A percentile compares a stretch with the other conserved stretches of the same genome.
phyloP scores from a whole-genome alignment of 305 asterid species.

The Striga hermonthica region DNA sequence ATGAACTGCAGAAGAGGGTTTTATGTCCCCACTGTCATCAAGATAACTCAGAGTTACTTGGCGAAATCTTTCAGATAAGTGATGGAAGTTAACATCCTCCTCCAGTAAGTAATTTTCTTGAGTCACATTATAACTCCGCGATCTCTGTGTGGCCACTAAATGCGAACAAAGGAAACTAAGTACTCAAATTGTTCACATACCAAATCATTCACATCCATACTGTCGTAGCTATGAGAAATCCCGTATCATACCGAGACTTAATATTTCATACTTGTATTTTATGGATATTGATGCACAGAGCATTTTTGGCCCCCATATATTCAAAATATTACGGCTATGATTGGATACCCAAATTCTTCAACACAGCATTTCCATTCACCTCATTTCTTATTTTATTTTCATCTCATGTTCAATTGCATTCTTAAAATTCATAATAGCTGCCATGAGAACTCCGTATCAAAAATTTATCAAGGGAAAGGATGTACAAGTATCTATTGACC shows the following conservation, averaged over 20 bases:
- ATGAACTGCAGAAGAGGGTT: conserved; percentile 66
- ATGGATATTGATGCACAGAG: background rate
- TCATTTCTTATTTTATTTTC: background rate
- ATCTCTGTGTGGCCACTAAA: conserved; percentile 5
- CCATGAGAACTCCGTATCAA: too few relatives aligned
- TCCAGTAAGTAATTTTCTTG: conserved; percentile 35
- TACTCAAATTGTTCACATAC: too few relatives aligned
- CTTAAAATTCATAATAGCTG: background rate
- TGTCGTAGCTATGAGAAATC: too few relatives aligned
- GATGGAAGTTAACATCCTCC: conserved; percentile 35
- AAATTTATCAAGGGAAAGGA: background rate
- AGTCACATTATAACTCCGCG: conserved; percentile 23
- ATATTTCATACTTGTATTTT: conserved; percentile 20
- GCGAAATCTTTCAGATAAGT: conserved; percentile 46
- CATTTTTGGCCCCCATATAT: background rate
- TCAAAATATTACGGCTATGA: background rate
- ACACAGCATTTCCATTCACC: background rate
- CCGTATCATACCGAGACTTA: background rate
- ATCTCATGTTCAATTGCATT: background rate
- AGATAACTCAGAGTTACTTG: conserved; percentile 62
- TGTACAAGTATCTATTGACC: background rate
- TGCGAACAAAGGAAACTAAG: background rate
- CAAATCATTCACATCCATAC: too few relatives aligned
- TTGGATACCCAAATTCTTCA: background rate
- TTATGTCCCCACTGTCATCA: conserved; percentile 57